Conservation (phyloP, 495 filamentous ascomycete genomes). For the Bacidia gigantensis region DNA sequence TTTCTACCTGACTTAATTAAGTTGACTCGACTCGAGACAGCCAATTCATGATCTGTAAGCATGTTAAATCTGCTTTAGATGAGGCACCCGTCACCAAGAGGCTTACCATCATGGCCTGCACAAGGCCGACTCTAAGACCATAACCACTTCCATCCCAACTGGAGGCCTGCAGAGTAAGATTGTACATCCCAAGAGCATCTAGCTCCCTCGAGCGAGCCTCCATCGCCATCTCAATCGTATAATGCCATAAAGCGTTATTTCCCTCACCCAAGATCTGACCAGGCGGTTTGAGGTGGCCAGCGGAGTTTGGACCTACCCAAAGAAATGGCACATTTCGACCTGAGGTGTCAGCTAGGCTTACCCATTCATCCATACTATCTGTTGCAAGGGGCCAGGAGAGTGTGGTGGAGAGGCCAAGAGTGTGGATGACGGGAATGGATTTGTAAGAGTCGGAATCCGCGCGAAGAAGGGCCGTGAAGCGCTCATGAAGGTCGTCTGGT, state of each 20-base stretch:
- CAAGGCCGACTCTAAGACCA: constrained; percentile 31
- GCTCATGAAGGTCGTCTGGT: constrained; percentile 17
- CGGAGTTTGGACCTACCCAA: constrained; percentile 36
- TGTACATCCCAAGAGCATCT: constrained; percentile 35
- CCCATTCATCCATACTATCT: constrained; percentile 34
- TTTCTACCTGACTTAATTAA: constrained; percentile 3
- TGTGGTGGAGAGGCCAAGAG: constrained; percentile 26
- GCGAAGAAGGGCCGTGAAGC: constrained; percentile 19
- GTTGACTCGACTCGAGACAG: constrained; percentile 23
- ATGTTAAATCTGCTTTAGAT: no score
- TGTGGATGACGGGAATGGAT: constrained; percentile 33
- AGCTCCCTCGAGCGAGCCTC: constrained; percentile 27
- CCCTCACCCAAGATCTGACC: constrained; percentile 24
- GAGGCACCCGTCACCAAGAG: no score
- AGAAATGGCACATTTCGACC: constrained; percentile 32
- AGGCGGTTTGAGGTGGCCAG: constrained; percentile 25
- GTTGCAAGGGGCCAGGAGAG: constrained; percentile 25
- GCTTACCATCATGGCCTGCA: constrained; percentile 40
- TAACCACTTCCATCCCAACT: constrained; percentile 32
- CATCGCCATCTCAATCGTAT: constrained; percentile 26
- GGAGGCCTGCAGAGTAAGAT: constrained; percentile 32
- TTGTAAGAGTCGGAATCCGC: constrained; percentile 27
- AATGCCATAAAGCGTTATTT: constrained; percentile 31
- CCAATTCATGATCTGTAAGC: constrained; percentile 31
- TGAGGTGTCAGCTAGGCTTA: constrained; percentile 24